Conservation (phyloP, 2,329 filamentous ascomycete species). For the Talaromyces funiculosus region DNA sequence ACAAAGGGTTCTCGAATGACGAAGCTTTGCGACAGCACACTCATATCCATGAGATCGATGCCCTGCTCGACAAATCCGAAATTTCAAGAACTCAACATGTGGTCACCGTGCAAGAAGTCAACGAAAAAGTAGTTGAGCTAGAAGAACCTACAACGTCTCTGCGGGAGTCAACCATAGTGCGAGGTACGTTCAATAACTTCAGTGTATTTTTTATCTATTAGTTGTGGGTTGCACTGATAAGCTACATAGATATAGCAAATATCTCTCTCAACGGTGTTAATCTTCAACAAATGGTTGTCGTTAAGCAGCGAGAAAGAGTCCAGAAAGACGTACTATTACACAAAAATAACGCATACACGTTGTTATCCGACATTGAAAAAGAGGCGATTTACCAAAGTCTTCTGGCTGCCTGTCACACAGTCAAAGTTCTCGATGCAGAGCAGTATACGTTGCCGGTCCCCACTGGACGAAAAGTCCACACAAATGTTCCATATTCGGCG, state of each 20-base stretch:
- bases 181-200: background rate
- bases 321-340: background rate
- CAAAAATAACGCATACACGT: background rate
- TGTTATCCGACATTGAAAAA: background rate
- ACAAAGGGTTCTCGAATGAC: background rate
- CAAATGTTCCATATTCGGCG: background rate
- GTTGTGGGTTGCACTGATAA: background rate
- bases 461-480: background rate
- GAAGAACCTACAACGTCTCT: background rate
- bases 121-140: background rate
- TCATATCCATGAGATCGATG: background rate
- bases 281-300: background rate
- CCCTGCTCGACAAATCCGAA: background rate
- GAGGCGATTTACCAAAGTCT: background rate
- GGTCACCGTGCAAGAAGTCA: background rate
- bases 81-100: background rate
- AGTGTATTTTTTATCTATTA: background rate
- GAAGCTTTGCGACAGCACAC: slow-evolving; percentile 1
- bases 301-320: background rate
- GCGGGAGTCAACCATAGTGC: background rate
- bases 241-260: background rate
- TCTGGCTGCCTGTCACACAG: background rate
- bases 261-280: background rate
- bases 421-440: background rate
- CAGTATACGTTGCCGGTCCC: background rate